Percentiles rank a stretch among this genome's conserved stretches.
phyloP scores from a whole-genome alignment of 2,329 filamentous ascomycete genomes.

The Arachnomyces sp. region DNA sequence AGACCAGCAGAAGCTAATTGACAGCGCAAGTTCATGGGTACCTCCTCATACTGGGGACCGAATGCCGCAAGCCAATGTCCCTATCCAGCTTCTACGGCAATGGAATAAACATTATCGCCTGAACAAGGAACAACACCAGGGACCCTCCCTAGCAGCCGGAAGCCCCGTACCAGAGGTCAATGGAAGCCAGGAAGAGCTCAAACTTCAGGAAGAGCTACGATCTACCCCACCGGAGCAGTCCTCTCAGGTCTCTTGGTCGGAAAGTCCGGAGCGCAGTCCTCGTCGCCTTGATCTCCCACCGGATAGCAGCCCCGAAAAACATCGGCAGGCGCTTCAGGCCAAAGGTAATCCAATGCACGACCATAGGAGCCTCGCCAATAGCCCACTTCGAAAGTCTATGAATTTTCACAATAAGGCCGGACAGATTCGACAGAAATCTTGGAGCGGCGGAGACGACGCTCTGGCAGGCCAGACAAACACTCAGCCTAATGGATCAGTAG shows the following conservation, averaged over 20 bases:
- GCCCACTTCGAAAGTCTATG: too few relatives aligned
- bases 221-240: slow-evolving; percentile 12
- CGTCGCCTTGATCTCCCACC: slow-evolving; percentile 16
- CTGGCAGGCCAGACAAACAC: too few relatives aligned
- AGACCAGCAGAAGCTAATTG: slow-evolving; percentile 45
- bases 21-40: slow-evolving; percentile 35
- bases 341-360: neutral
- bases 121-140: slow-evolving; percentile 3
- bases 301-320: slow-evolving; percentile 22
- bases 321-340: neutral
- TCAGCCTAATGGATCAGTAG: too few relatives aligned
- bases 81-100: slow-evolving; percentile 24
- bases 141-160: slow-evolving; percentile 3
- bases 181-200: slow-evolving; percentile 9
- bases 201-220: slow-evolving; percentile 12
- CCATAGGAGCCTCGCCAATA: too few relatives aligned
- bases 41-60: slow-evolving; percentile 24
- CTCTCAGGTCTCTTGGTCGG: slow-evolving; percentile 12
- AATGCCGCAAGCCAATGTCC: slow-evolving; percentile 26
- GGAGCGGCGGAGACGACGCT: too few relatives aligned
- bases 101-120: slow-evolving; percentile 27
- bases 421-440: neutral
- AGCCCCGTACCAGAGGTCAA: neutral
- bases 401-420: too few relatives aligned
- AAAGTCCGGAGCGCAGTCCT: slow-evolving; percentile 10